Base-by-base conservation (phyloP, 257 asterid genomes). In the Solanum medicagineum region DNA sequence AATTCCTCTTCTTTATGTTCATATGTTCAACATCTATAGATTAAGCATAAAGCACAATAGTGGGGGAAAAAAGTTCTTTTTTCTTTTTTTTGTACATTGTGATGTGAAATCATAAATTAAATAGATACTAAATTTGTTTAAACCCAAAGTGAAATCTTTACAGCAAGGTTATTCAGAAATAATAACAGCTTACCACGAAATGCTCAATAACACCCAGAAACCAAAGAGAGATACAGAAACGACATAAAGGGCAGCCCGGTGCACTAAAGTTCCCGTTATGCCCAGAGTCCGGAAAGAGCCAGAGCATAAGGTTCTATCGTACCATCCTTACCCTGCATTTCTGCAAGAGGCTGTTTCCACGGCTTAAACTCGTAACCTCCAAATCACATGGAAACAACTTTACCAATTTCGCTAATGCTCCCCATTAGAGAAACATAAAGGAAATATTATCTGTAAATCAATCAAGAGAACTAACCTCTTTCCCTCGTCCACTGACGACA, bases 401-500 rank as follows among this genome's bases (percentile, higher is more conserved):
- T 36, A 36, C 42, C 42, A 4, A 36, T 36, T 36, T 3, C 42
- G 6, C 6, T 5, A 36, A 36, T 4, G 42, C 42, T 5, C 42
- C 42, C 42, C 42, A 4, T 36, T 36, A 56, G 26, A 13, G 36
- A n/a, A 81, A 22, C 53, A 57, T 5, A 36, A 59, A 59, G 36
- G 4, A 56, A 24, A 77, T 51, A 81, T 42, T 36, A 22, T 45
- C 19, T 40, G 3, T 81, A 59, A 14, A 79, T 36, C n/a, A 81
- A 75, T 4, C 65, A 63, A 65, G 54, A 85, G 83, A 90, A 80
- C 90, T 84, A 84, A 96, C 99, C 98, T 93, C 87, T 81, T 85
- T 91, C 89, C 95, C 98, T 29, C 87, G 93, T 62, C 88, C 96
- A 56, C 91, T 85, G 56, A 56, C 84, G 45, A 86, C 90, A 91